A percentile compares a stretch with the other conserved stretches of the same genome.
Conservation (phyloP, 2,329 filamentous ascomycete genomes). For the Fusarium coffeatum region DNA sequence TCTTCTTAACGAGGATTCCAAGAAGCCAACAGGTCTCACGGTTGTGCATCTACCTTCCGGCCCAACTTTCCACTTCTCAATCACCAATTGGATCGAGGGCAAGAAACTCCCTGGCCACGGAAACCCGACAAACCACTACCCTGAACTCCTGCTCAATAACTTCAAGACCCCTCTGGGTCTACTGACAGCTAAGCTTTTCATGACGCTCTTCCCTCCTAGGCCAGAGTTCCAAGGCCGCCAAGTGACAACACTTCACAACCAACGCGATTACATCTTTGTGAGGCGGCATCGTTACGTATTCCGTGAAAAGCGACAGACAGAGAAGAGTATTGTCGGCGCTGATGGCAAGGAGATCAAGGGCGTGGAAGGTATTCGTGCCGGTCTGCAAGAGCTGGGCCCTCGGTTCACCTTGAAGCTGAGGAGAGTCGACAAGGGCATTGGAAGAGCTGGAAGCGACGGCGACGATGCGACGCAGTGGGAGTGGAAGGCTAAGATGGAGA, state of each 20-base stretch:
- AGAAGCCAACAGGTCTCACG: slow-evolving; percentile 83
- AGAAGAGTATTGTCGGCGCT: slow-evolving; percentile 84
- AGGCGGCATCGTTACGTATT: slow-evolving; percentile 92
- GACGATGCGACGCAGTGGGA: slow-evolving; percentile 88
- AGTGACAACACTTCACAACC: slow-evolving; percentile 92
- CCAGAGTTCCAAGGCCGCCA: slow-evolving; percentile 89
- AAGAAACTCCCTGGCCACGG: slow-evolving; percentile 89
- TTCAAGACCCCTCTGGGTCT: slow-evolving; percentile 94
- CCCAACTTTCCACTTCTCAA: slow-evolving; percentile 91
- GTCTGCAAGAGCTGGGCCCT: slow-evolving; percentile 90
- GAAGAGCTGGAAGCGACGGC: slow-evolving; percentile 73
- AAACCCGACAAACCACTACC: slow-evolving; percentile 88
- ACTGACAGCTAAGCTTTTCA: slow-evolving; percentile 85
- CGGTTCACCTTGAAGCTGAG: slow-evolving; percentile 82
- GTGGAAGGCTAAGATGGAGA: slow-evolving; percentile 97
- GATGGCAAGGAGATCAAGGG: slow-evolving; percentile 88
- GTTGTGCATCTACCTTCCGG: slow-evolving; percentile 86
- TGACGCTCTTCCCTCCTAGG: slow-evolving; percentile 69
- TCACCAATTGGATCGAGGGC: slow-evolving; percentile 90
- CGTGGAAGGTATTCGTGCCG: slow-evolving; percentile 85
- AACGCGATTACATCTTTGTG: slow-evolving; percentile 96
- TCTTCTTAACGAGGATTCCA: slow-evolving; percentile 89
- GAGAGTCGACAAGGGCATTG: slow-evolving; percentile 90
- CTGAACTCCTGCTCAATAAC: slow-evolving; percentile 91
- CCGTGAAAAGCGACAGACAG: slow-evolving; percentile 84